Percentiles rank a stretch among this genome's conserved stretches.
phyloP scores from a whole-genome alignment of 108 stramenopile species.

The Pseudonitzschia multistriata region DNA sequence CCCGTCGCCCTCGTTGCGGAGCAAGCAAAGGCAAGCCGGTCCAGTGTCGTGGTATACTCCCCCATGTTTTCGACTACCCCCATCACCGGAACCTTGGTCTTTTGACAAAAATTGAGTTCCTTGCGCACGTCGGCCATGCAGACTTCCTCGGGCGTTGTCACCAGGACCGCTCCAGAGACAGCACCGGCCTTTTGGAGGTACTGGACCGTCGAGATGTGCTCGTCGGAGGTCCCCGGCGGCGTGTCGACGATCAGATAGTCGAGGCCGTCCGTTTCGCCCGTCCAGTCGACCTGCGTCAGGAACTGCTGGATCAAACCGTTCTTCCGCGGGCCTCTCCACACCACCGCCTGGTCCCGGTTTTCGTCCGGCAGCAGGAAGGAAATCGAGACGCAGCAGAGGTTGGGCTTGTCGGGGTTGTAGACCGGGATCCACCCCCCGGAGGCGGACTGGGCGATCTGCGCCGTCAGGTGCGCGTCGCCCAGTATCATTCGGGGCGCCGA shows the following conservation, averaged over 20 bases:
- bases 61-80: conserved; percentile 99
- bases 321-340: conserved; percentile 99
- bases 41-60: conserved; percentile 55
- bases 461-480: conserved; percentile 55
- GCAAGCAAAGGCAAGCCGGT: conserved; percentile 53
- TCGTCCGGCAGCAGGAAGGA: conserved; percentile 92
- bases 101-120: conserved; percentile 97
- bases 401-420: conserved; percentile 71
- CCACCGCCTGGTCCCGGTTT: conserved; percentile 88
- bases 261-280: conserved; percentile 75
- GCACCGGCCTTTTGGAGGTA: conserved; percentile 87
- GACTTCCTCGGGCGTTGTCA: conserved; percentile 98
- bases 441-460: conserved; percentile 83
- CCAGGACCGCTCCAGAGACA: conserved; percentile 87
- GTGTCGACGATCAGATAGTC: conserved; percentile 99
- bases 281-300: conserved; percentile 91
- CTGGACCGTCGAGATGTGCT: conserved; percentile 98
- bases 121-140: conserved; percentile 98
- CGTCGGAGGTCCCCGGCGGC: conserved; percentile 99
- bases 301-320: conserved; percentile 99
- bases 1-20: neutral
- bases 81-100: conserved; percentile 91
- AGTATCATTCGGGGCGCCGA: conserved; percentile 93
- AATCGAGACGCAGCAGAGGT: conserved; percentile 96
- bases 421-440: conserved; percentile 97